Evolutionary conservation across 805 yeast species (phyloP).

Genomic region (Candida suzukii): DNA sequence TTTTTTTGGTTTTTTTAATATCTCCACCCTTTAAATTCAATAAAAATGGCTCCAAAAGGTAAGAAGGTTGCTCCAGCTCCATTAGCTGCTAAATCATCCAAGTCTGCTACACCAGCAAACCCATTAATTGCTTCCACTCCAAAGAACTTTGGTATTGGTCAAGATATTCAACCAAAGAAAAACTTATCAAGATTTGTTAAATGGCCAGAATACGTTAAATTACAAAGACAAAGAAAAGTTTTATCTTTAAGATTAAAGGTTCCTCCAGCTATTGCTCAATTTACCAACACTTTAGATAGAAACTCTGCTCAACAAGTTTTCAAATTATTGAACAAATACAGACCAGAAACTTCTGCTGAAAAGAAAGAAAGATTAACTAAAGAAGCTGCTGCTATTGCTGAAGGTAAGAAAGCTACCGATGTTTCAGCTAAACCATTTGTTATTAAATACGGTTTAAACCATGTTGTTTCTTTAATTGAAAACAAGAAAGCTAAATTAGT

Average conservation of each 20-base stretch:
- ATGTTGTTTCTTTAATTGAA: constrained; percentile 90
- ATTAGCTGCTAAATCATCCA: constrained; percentile 63
- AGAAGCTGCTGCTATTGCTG: constrained; percentile 97
- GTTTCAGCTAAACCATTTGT: constrained; percentile 93
- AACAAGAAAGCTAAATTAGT: constrained; percentile 96
- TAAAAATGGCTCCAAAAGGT: constrained; percentile 34
- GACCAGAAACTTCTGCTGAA: constrained; percentile 94
- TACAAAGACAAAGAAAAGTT: constrained; percentile 97
- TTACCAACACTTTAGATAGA: constrained; percentile 92
- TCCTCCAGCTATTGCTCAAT: constrained; percentile 95
- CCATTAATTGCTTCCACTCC: constrained; percentile 85
- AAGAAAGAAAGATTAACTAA: constrained; percentile 96
- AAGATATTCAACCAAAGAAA: constrained; percentile 85
- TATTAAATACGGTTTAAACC: constrained; percentile 97
- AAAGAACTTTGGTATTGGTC: constrained; percentile 92
- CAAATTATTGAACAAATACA: constrained; percentile 95
- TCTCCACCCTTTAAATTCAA: background rate
- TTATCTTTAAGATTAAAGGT: constrained; percentile 90
- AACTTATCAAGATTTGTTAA: constrained; percentile 92
- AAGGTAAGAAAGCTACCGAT: constrained; percentile 93
- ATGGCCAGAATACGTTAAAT: constrained; percentile 96
- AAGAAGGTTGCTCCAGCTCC: constrained; percentile 97
- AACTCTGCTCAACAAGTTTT: constrained; percentile 94
- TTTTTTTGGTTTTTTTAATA: background rate
- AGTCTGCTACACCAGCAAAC: constrained; percentile 49